Evolutionary conservation across 805 yeast genomes (phyloP).

Genomic region (Myxozyma vanderwaltii): DNA sequence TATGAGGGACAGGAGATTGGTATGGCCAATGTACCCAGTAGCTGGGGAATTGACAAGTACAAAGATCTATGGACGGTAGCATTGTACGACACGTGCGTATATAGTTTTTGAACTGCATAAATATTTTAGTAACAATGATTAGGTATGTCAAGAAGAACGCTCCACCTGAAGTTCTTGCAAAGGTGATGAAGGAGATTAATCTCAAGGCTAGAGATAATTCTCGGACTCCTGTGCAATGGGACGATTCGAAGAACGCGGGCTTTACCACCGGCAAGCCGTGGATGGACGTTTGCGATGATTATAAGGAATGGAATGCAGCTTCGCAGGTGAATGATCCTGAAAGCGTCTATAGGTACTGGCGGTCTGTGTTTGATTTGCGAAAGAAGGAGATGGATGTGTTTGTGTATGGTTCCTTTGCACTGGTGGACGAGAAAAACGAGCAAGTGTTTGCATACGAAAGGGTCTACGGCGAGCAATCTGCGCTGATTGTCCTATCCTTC

Average conservation of each 20-base stretch:
- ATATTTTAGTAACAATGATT: slow-evolving; percentile 39
- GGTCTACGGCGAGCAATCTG: background rate
- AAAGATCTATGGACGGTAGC: slow-evolving; percentile 53
- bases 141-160: slow-evolving; percentile 35
- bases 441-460: slow-evolving; percentile 7
- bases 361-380: slow-evolving; percentile 48
- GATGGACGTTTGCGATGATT: slow-evolving; percentile 55
- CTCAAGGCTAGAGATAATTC: slow-evolving; percentile 52
- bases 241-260: slow-evolving; percentile 45
- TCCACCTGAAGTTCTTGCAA: background rate
- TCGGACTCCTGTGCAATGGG: slow-evolving; percentile 59
- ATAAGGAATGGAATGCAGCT: slow-evolving; percentile 52
- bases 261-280: slow-evolving; percentile 53
- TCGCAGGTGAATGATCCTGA: slow-evolving; percentile 50
- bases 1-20: slow-evolving; percentile 67
- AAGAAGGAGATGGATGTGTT: slow-evolving; percentile 47
- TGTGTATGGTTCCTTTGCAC: slow-evolving; percentile 48
- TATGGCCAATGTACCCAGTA: slow-evolving; percentile 52
- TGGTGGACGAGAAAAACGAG: slow-evolving; percentile 43
- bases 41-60: slow-evolving; percentile 54
- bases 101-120: too few relatives aligned
- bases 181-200: background rate
- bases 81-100: too few relatives aligned
- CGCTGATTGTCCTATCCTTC: slow-evolving; percentile 6
- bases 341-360: slow-evolving; percentile 53